Percentiles rank a stretch among this genome's conserved stretches.
These are phyloP conservation scores for Nakazawaea populi DNA, from an alignment of 805 yeast species.

Conservation along the genomic window DNA sequence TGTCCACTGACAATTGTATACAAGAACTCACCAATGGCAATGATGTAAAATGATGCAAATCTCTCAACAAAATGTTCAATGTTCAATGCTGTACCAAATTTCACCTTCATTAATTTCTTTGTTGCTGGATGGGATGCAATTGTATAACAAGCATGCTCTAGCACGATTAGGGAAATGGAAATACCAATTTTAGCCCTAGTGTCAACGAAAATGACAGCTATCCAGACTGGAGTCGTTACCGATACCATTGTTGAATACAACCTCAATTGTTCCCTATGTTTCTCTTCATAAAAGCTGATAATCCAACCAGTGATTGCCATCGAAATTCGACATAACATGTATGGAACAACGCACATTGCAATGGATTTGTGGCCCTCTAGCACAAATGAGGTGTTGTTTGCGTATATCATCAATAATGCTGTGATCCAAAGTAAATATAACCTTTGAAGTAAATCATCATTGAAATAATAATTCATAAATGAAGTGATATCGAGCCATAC, in stretches of 20 bases:
- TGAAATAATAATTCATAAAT: conserved; percentile 57
- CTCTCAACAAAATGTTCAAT: conserved; percentile 66
- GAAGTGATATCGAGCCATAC: conserved; percentile 64
- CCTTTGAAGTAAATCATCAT: conserved; percentile 53
- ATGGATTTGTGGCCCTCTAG: conserved; percentile 31
- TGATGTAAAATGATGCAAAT: conserved; percentile 49
- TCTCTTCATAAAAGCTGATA: conserved; percentile 41
- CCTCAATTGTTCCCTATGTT: conserved; percentile 46
- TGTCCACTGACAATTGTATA: conserved; percentile 44
- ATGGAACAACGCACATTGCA: conserved; percentile 41
- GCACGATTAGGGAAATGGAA: conserved; percentile 30
- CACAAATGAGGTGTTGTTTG: conserved; percentile 38
- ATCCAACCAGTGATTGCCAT: conserved; percentile 25
- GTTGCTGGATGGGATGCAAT: conserved; percentile 40
- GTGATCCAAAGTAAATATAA: conserved; percentile 48
- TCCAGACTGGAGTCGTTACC: conserved; percentile 39
- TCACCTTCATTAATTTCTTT: conserved; percentile 35
- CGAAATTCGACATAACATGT: conserved; percentile 40
- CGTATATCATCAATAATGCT: conserved; percentile 41
- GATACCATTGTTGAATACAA: conserved; percentile 27
- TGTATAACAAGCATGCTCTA: conserved; percentile 36
- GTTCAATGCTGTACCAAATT: conserved; percentile 53
- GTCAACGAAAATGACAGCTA: conserved; percentile 42
- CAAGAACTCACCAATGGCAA: conserved; percentile 61
- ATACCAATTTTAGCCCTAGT: conserved; percentile 41